Evolutionary conservation across 345 rosid genomes (phyloP).

Genomic region (Eucalyptus caleyi): DNA sequence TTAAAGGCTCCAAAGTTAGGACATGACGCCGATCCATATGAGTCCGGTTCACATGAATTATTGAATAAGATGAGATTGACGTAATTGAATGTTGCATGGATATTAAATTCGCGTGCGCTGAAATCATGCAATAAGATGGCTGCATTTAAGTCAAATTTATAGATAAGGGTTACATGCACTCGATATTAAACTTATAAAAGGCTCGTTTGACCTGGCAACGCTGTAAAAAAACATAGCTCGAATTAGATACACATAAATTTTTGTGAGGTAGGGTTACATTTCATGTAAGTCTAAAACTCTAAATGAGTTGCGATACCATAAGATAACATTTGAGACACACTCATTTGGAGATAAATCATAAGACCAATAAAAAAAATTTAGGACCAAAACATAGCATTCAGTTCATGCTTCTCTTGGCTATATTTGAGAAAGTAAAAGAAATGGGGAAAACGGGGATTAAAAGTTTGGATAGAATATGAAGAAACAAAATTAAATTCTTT

Average conservation of each 20-base stretch:
- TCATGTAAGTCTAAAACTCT: neutral
- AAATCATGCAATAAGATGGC: neutral
- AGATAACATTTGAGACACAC: neutral
- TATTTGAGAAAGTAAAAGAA: neutral
- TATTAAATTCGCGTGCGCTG: neutral
- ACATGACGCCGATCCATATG: fast-evolving
- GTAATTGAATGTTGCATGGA: neutral
- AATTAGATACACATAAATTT: neutral
- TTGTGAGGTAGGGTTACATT: neutral
- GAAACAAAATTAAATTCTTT: too few relatives aligned
- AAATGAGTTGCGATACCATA: neutral
- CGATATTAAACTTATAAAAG: neutral
- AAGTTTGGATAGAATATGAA: neutral
- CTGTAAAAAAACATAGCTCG: neutral
- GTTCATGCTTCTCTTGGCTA: neutral
- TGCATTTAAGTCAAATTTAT: neutral
- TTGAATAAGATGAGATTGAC: neutral
- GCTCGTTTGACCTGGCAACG: fast-evolving
- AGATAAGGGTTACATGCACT: neutral
- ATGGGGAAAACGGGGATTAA: neutral
- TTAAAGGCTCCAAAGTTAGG: neutral
- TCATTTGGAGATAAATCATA: neutral
- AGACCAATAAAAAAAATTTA: neutral
- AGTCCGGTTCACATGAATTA: neutral
- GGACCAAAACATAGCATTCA: neutral